Base-by-base conservation (phyloP, 768 basidiomycete genomes). In the Cystoderma amianthinum region DNA sequence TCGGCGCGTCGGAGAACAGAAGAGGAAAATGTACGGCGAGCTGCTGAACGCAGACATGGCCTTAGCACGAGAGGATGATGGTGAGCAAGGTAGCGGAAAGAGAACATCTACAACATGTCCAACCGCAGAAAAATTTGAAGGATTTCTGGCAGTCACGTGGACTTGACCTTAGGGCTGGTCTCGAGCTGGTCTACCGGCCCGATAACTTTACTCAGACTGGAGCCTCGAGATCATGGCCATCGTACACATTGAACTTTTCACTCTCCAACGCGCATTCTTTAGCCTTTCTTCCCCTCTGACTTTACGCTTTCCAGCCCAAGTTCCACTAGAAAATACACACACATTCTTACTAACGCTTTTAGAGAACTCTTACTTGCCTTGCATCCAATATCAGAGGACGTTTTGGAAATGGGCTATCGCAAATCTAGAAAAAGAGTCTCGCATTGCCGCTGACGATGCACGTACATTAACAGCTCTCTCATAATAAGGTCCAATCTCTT, bases 381-480 rank as follows among this genome's bases (percentile, higher is more conserved):
- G 85, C 0, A 45, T 49, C 13, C 66, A 74, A 47, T 86, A 82
- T 47, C 84, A 83, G 46, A 62, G 62, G 36, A 45, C 55, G 2
- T 90, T 87, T 54, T 89, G 85, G 85, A 89, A 88, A 59, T 82
- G 80, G 75, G 67, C 64, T 1, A 72, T 88, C 15, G 51, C 56
- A 16, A 55, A 65, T 25, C 61, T 89, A 25, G 86, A 87, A 57
- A 51, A 50, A 10, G 41, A 71, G 45, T 41, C 53, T 36, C 41
- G 48, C 15, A 58, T 33, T 13, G n/a, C 17, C 22, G 30, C 33
- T 12, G 41, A 64, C n/a, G 73, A 82, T 68, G 80, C 70, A 68
- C 49, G 70, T 61, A 38, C 25, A 28, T 7, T 7, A 28, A 28
- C 25, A 7, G 7, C 25, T 7, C 32, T 46, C 25, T 45, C 19